Conservation (phyloP, 139 green algal genomes). For the Choricystis sp. region DNA sequence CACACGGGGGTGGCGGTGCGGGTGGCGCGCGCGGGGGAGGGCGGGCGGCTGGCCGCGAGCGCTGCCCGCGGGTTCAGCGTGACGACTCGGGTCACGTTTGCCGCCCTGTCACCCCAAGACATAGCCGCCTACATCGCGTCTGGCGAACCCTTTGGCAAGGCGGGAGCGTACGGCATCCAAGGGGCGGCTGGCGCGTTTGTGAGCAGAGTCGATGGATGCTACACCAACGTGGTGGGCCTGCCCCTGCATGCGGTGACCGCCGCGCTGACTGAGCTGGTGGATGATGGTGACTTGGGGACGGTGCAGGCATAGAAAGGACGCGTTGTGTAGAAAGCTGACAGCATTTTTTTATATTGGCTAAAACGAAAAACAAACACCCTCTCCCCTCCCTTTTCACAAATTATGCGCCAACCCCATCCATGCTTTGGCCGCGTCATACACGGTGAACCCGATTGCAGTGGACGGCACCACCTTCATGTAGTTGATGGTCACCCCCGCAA, state of each 20-base stretch:
- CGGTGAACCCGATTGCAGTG: conserved; percentile 81
- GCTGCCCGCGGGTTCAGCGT: conserved; percentile 26
- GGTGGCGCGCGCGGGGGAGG: conserved; percentile 10
- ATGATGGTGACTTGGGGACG: neutral
- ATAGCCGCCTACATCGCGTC: conserved; percentile 48
- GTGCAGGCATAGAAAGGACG: too few species aligned
- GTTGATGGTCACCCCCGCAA: conserved; percentile 68
- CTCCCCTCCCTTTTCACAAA: conserved; percentile 16
- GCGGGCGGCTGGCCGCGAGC: too few species aligned
- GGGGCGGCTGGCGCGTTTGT: conserved; percentile 52
- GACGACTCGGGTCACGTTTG: conserved; percentile 58
- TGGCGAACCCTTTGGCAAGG: conserved; percentile 53
- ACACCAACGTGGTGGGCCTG: conserved; percentile 77
- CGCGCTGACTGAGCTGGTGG: neutral
- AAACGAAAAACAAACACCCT: too few species aligned
- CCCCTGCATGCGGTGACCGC: conserved; percentile 14
- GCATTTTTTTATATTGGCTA: neutral
- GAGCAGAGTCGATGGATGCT: conserved; percentile 49
- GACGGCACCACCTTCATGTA: conserved; percentile 90
- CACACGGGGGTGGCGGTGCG: conserved; percentile 67
- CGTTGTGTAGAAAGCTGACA: neutral
- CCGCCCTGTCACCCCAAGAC: conserved; percentile 22
- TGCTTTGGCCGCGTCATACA: conserved; percentile 64
- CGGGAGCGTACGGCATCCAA: conserved; percentile 46
- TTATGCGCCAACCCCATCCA: conserved; percentile 35